Base-by-base conservation (phyloP, 2,329 filamentous ascomycete genomes). In the Septoria petroselini region DNA sequence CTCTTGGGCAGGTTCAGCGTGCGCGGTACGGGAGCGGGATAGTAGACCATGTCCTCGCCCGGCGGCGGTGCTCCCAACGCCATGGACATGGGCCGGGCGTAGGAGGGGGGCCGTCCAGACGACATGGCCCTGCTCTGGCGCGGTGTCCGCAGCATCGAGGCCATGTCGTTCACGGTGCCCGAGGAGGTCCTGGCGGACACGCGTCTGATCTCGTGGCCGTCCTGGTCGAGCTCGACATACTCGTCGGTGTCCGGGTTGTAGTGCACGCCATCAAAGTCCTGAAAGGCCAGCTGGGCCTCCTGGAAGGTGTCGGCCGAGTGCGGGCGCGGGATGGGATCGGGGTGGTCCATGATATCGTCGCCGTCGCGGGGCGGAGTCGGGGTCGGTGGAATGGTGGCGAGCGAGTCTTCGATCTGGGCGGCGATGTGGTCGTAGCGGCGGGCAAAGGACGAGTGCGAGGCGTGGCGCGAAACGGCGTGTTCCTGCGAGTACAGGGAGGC, bases 1-100 rank as follows among this genome's bases (percentile, higher is more conserved):
- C 89, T 87, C 37, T 90, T 89, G 1, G 93, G 93, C 9, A 98
- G 73, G 62, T 95, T 97, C 50, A 98, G 78, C 84, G 95, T 91
- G 55, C 86, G 84, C 2, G 93, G 93, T 2, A 98, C 93, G 1
- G 89, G 91, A 2, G 93, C 93, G 11, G 93, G 93, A 67, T 98
- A 98, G 70, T 85, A 97, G 7, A 95, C 82, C 88, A 97, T 95
- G 60, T 84, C 76, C 58, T 91, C 82, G 3, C 82, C 85, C 1
- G 84, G 84, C 19, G 77, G 74, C 1, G 81, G 81, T 62, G 58
- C 60, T 62, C 81, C 70, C n/a, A 39, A n/a, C 4, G 43, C 34
- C 43, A 47, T 47, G 11, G 43, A 47, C 35, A 47, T 29, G 25
- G 43, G 43, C 15, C 43, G 35, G 2, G 34, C 43, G 65, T 83